Evolutionary conservation across 2,329 filamentous ascomycete genomes (phyloP).

Genomic region (Endocalyx cinctus): DNA sequence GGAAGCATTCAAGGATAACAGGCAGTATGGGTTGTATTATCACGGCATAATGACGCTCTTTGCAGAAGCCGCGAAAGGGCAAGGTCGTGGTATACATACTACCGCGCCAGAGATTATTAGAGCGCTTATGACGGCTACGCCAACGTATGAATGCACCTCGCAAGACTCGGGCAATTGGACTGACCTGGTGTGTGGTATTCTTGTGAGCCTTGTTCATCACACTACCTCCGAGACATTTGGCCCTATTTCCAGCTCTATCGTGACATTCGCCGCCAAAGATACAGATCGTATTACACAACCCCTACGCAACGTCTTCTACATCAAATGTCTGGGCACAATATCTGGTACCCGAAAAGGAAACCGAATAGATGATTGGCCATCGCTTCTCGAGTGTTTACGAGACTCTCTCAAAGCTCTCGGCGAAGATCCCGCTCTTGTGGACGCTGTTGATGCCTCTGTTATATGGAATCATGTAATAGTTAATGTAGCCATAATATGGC

Average conservation of each 20-base stretch:
- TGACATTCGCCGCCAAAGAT: constrained; percentile 43
- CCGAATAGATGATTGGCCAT: constrained; percentile 68
- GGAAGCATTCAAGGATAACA: constrained; percentile 43
- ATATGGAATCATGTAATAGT: constrained; percentile 57
- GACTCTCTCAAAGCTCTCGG: constrained; percentile 46
- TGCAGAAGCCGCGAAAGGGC: constrained; percentile 70
- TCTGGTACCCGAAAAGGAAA: constrained; percentile 78
- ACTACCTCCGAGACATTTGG: constrained; percentile 69
- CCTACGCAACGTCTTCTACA: constrained; percentile 42
- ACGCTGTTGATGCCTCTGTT: constrained; percentile 25
- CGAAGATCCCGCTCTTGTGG: constrained; percentile 33
- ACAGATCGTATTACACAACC: constrained; percentile 27
- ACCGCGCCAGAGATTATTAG: constrained; percentile 50
- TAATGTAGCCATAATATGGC: constrained; percentile 62
- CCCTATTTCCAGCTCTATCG: constrained; percentile 59
- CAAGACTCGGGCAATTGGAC: constrained; percentile 48
- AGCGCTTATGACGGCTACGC: constrained; percentile 46
- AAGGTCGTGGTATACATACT: constrained; percentile 56
- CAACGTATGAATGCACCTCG: constrained; percentile 45
- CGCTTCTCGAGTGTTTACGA: constrained; percentile 53
- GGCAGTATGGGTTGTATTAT: constrained; percentile 65
- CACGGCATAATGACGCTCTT: constrained; percentile 91
- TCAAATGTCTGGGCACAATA: constrained; percentile 62
- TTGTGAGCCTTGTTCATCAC: constrained; percentile 81
- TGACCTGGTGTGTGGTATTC: constrained; percentile 67